These are phyloP conservation scores for Fusarium citri DNA, from an alignment of 2,329 filamentous ascomycete species.

Conservation along the genomic window DNA sequence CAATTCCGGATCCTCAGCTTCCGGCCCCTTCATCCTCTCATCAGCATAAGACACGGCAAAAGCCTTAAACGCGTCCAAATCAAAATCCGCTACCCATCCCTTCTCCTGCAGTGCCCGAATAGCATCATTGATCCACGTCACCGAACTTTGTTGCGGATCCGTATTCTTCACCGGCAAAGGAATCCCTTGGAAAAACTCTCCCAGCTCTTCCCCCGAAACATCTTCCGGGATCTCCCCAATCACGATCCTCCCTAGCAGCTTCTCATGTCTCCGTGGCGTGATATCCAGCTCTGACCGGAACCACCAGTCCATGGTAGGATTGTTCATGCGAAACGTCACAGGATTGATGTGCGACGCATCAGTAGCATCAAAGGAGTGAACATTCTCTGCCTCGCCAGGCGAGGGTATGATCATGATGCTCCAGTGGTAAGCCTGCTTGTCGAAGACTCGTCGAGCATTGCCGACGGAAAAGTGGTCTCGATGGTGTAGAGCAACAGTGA, in stretches of 20 bases:
- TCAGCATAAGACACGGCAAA: conserved; percentile 47
- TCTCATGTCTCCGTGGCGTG: conserved; percentile 32
- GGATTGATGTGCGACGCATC: conserved; percentile 48
- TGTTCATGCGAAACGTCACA: conserved; percentile 47
- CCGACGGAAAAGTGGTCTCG: conserved; percentile 46
- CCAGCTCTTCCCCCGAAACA: conserved; percentile 34
- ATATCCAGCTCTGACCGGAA: conserved; percentile 34
- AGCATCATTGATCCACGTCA: conserved; percentile 48
- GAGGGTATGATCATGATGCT: conserved; percentile 44
- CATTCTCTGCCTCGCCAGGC: conserved; percentile 19
- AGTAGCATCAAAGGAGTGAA: conserved; percentile 46
- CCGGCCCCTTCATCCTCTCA: conserved; percentile 38
- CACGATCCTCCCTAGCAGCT: conserved; percentile 47
- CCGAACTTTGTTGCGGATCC: conserved; percentile 52
- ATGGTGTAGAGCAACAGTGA: conserved; percentile 46
- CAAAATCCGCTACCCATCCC: conserved; percentile 44
- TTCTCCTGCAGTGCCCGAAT: conserved; percentile 42
- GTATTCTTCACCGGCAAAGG: conserved; percentile 48
- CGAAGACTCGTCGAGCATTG: conserved; percentile 38
- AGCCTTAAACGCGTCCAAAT: conserved; percentile 45
- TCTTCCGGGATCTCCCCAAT: conserved; percentile 42
- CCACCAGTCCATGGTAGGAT: conserved; percentile 51
- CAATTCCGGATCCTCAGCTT: conserved; percentile 30
- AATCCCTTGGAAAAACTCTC: conserved; percentile 39
- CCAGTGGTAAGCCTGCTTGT: conserved; percentile 51